Conservation (phyloP, 306 rosid species). For the Dryas octopetala region DNA sequence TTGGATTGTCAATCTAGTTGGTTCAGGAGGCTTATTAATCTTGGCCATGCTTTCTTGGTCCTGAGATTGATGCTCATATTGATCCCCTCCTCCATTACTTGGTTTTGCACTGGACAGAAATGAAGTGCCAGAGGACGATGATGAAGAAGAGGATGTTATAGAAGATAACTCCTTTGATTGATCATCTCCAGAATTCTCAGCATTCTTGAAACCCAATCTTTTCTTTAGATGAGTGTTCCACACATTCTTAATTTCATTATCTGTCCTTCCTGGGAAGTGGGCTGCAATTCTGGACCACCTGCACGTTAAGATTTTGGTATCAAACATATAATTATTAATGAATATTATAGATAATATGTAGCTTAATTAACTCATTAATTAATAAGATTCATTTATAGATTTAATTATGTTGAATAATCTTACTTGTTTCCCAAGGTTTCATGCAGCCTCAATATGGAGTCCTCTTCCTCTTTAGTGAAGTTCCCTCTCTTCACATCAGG, state of each 20-base stretch:
- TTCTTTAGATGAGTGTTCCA: slow-evolving; percentile 98
- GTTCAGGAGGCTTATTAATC: background rate
- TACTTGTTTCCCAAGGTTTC: slow-evolving; percentile 76
- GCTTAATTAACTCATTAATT: background rate
- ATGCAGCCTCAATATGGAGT: slow-evolving; percentile 59
- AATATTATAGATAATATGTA: background rate
- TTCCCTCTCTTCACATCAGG: slow-evolving; percentile 92
- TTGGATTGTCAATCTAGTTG: background rate
- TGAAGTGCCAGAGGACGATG: slow-evolving; percentile 59
- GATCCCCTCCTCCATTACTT: background rate
- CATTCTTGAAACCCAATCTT: slow-evolving; percentile 35
- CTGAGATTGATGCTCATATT: slow-evolving; percentile 5
- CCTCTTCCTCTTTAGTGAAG: slow-evolving; percentile 72
- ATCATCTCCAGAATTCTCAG: slow-evolving; percentile 24
- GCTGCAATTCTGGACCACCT: slow-evolving; percentile 98
- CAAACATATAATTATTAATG: background rate
- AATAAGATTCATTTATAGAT: background rate
- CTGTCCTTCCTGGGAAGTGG: slow-evolving; percentile 77
- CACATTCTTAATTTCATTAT: slow-evolving; percentile 91
- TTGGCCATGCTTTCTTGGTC: slow-evolving; percentile 16
- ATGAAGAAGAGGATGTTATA: slow-evolving; percentile 37
- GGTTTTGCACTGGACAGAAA: slow-evolving; percentile 31
- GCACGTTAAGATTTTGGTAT: background rate
- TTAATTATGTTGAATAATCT: slow-evolving; percentile 9
- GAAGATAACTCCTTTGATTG: slow-evolving; percentile 58